Evolutionary conservation across 805 yeast genomes (phyloP), one percentile per base, ranked within the genome.

Genomic region (Suhomyces prunicola): DNA sequence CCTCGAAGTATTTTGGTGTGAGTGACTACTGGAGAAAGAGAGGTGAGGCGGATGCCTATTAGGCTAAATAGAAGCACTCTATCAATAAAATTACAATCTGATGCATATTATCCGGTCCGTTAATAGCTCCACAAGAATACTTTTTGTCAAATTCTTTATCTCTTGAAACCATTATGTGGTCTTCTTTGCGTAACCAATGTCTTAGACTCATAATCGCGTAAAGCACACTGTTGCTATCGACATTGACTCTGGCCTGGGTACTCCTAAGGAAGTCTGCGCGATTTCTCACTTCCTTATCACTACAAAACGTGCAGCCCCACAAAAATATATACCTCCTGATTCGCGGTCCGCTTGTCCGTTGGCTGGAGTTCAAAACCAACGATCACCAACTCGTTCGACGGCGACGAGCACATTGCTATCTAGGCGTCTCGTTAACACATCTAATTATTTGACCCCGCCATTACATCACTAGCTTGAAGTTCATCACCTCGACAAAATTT

Each of bases 1-100:
- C 68, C 41, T 64, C 64, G 46, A 59, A 73, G 54, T 70, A 87
- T 72, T 81, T 83, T 50, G 97, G 96, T 1, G 97, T 91, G 9
- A 78, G 90, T 60, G 98, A 93, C 67, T 89, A 71, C 66, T 93
- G 97, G 97, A 76, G 98, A 53, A 92, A 92, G 66, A 71, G 86
- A 46, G 97, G 96, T 6, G 77, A 71, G 44, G 87, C 91, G 12
- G 83, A 79, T 51, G 94, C 90, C 0, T 85, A 82, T 57, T 87
- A 40, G 36, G 9, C 42, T 15, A 9, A 10, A 17, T 39, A 39
- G n/a, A 5, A 29, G 33, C 12, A 27, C 12, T 27, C 12, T 9
- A 27, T 27, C 9, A 27, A 9, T 27, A 27, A 9, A 27, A 27
- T 27, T 27, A 8, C 29, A 27, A 9, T 27, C 29, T 27, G 33